phyloP scores from a whole-genome alignment of 1,139 yeast species.

The Meyerozyma smithsonii region DNA sequence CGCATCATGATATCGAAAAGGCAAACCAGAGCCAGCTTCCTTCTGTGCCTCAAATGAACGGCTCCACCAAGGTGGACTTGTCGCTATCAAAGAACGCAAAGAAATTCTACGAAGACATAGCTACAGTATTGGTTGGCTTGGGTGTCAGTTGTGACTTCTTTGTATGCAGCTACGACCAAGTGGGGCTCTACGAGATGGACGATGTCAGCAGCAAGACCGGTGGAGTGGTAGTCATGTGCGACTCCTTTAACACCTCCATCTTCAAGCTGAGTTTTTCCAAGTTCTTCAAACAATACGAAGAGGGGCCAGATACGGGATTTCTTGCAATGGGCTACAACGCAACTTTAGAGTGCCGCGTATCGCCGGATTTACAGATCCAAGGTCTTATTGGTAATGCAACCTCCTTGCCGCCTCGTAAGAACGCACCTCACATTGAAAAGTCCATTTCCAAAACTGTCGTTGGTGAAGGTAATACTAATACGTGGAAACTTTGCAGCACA shows the following conservation, averaged over 20 bases:
- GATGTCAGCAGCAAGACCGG: constrained; percentile 54
- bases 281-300: constrained; percentile 38
- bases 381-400: constrained; percentile 62
- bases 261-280: constrained; percentile 60
- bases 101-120: constrained; percentile 41
- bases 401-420: constrained; percentile 30
- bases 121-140: constrained; percentile 30
- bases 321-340: constrained; percentile 54
- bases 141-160: constrained; percentile 57
- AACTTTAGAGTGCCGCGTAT: constrained; percentile 50
- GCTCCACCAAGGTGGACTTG: constrained; percentile 27
- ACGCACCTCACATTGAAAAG: constrained; percentile 19
- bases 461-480: constrained; percentile 53
- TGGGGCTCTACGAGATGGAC: constrained; percentile 64
- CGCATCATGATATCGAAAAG: constrained; percentile 53
- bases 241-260: constrained; percentile 60
- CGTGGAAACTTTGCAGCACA: constrained; percentile 58
- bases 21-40: constrained; percentile 35
- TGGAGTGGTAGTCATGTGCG: constrained; percentile 58
- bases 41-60: constrained; percentile 19
- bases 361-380: constrained; percentile 45
- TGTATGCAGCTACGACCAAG: constrained; percentile 64
- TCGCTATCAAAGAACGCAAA: constrained; percentile 24
- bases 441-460: constrained; percentile 24
- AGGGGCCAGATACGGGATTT: constrained; percentile 22